Conservation (phyloP, 1,284 basidiomycete genomes). For the Boletus semigastroideus region DNA sequence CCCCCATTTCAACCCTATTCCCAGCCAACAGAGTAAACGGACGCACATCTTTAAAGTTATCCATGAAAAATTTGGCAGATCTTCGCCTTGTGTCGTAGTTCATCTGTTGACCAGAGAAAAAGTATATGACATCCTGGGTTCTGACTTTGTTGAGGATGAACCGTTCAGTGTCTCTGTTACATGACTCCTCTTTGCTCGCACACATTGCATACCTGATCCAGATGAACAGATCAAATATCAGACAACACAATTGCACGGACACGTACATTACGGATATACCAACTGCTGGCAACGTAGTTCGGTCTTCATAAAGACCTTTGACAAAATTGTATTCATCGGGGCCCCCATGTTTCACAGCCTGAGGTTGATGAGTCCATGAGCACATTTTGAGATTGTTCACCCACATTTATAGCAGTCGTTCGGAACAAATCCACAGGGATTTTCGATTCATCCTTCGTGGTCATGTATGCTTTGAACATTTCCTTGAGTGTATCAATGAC, state of each 20-base stretch:
- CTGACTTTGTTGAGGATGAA: conserved; percentile 48
- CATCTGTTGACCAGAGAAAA: conserved; percentile 34
- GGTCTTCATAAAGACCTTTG: conserved; percentile 68
- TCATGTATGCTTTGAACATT: conserved; percentile 74
- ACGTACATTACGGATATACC: conserved; percentile 69
- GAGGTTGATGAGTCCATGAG: conserved; percentile 13
- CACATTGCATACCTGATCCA: conserved; percentile 32
- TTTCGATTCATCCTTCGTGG: conserved; percentile 72
- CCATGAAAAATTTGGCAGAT: conserved; percentile 46
- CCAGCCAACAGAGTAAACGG: background rate
- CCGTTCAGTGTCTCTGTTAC: conserved; percentile 49
- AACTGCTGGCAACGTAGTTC: conserved; percentile 68
- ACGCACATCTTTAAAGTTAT: conserved; percentile 64
- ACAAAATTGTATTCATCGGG: conserved; percentile 76
- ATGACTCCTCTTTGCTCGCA: conserved; percentile 35
- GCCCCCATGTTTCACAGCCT: conserved; percentile 77
- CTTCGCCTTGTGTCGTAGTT: conserved; percentile 39
- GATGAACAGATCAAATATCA: conserved; percentile 2
- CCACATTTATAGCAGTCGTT: conserved; percentile 51
- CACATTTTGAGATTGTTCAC: conserved; percentile 13
- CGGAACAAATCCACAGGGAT: conserved; percentile 79
- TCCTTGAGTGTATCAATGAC: conserved; percentile 72
- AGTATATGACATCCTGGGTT: conserved; percentile 54
- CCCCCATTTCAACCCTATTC: conserved; percentile 19
- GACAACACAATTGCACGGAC: background rate